A percentile compares a stretch with the other conserved stretches of the same genome.
phyloP scores from a whole-genome alignment of 2,329 filamentous ascomycete species.

The Colletotrichum aenigma region DNA sequence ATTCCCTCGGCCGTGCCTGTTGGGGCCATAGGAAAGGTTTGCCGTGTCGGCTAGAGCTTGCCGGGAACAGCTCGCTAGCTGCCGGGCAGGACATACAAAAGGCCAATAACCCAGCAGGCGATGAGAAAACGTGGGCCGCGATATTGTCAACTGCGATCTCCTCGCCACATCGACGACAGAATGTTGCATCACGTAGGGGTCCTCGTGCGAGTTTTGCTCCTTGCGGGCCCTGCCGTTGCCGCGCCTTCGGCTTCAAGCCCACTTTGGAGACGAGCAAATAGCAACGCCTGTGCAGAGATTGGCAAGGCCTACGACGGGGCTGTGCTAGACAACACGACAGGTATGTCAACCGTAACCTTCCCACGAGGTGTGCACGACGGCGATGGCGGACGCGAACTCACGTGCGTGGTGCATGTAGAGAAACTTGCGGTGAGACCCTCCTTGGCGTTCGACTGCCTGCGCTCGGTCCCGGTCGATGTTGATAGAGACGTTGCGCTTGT shows the following conservation, averaged over 20 bases:
- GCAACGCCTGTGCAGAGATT: constrained; percentile 1
- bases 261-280: neutral
- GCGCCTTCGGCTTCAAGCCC: neutral
- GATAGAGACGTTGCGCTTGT: constrained; percentile 18
- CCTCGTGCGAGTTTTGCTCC: neutral
- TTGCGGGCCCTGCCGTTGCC: neutral
- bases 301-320: neutral
- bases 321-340: neutral
- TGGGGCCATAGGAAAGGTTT: too few species aligned
- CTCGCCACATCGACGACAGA: too few species aligned
- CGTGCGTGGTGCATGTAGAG: neutral
- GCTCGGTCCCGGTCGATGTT: constrained; percentile 19
- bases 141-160: too few species aligned
- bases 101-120: too few species aligned
- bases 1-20: too few species aligned
- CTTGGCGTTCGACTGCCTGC: constrained; percentile 21
- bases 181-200: neutral
- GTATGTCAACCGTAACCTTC: neutral
- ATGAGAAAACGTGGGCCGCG: too few species aligned
- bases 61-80: too few species aligned
- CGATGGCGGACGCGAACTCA: too few species aligned
- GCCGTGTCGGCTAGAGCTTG: too few species aligned
- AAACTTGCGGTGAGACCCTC: constrained; percentile 18
- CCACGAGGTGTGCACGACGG: too few species aligned
- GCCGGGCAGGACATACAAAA: too few species aligned